These are phyloP conservation scores for Cladorrhinum sp. DNA, from an alignment of 2,329 filamentous ascomycete species.

Conservation along the genomic window DNA sequence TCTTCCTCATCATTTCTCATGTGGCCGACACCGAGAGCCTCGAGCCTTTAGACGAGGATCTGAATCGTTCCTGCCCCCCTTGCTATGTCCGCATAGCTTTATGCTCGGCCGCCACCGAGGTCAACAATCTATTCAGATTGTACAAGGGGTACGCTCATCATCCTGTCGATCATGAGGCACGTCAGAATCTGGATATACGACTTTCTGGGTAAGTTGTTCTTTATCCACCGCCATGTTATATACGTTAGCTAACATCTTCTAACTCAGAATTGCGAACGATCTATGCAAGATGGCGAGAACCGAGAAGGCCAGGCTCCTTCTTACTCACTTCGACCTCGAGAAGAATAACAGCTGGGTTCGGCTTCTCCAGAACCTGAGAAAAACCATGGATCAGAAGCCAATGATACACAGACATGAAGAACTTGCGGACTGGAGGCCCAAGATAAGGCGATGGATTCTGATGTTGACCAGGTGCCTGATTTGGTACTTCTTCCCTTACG, in stretches of 20 bases:
- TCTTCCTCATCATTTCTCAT: background rate
- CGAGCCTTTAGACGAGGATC: background rate
- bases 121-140: background rate
- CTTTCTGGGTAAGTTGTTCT: background rate
- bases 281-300: background rate
- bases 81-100: background rate
- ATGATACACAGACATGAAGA: background rate
- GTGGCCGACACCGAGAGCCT: background rate
- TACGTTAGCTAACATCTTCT: background rate
- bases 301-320: background rate
- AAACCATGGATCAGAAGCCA: background rate
- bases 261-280: background rate
- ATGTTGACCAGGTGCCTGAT: background rate
- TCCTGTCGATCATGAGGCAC: background rate
- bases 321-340: background rate
- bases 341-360: background rate
- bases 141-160: background rate
- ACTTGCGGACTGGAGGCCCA: background rate
- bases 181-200: background rate
- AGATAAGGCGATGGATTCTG: background rate
- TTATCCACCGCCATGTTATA: background rate
- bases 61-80: background rate
- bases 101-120: background rate
- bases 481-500: background rate
- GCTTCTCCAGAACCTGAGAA: background rate